phyloP scores from a whole-genome alignment of 306 rosid genomes.

The Prunus dulcis region DNA sequence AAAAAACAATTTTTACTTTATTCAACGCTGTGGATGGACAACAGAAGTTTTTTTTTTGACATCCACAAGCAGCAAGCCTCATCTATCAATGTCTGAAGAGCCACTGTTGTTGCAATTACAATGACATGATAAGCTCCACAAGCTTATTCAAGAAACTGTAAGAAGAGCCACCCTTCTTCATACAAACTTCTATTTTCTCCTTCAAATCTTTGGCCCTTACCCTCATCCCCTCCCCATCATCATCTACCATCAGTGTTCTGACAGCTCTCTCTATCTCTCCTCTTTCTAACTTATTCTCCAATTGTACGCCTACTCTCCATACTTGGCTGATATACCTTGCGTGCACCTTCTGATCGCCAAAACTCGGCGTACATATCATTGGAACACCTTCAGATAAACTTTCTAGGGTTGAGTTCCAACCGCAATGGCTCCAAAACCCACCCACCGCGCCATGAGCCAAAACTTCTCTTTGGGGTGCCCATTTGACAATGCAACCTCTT shows the following conservation, averaged over 20 bases:
- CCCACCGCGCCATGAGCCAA: constrained; percentile 48
- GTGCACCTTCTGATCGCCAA: constrained; percentile 52
- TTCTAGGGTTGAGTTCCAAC: constrained; percentile 73
- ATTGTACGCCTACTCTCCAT: constrained; percentile 50
- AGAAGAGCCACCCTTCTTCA: constrained; percentile 23
- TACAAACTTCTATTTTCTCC: constrained; percentile 30
- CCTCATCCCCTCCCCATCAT: constrained; percentile 47
- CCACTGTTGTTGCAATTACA: neutral
- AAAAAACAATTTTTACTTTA: neutral
- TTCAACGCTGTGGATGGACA: neutral
- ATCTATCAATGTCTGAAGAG: neutral
- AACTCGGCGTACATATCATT: constrained; percentile 56
- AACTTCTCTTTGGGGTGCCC: constrained; percentile 74
- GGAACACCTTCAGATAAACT: constrained; percentile 68
- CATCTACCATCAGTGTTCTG: constrained; percentile 30
- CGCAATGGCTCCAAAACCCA: constrained; percentile 63
- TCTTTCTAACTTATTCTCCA: constrained; percentile 34
- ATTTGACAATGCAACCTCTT: constrained; percentile 51
- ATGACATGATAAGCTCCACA: constrained; percentile 5
- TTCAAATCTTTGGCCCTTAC: constrained; percentile 38
- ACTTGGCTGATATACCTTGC: constrained; percentile 49
- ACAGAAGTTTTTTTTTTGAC: neutral
- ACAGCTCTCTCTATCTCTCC: constrained; percentile 43
- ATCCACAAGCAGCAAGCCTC: neutral
- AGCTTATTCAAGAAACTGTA: constrained; percentile 11